Conservation (phyloP, 2,329 filamentous ascomycete genomes). For the Aspergillus sp. region DNA sequence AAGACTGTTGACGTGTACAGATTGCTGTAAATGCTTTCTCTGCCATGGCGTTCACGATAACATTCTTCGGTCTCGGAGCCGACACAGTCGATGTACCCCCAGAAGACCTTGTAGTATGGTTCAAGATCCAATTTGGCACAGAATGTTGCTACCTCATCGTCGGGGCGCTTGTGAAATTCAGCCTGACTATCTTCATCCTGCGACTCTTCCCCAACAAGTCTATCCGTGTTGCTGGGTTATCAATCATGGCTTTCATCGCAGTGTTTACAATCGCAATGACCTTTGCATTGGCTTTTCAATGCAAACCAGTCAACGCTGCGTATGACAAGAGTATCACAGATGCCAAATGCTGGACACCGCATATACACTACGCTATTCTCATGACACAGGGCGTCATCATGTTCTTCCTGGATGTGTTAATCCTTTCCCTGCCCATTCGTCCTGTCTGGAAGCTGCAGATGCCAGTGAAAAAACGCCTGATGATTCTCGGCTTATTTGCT, state of each 20-base stretch:
- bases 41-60: slow-evolving; percentile 10
- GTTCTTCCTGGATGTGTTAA: slow-evolving; percentile 19
- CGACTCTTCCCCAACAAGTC: slow-evolving; percentile 16
- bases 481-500: slow-evolving; percentile 5
- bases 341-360: background rate
- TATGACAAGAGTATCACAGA: background rate
- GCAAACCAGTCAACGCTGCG: too few relatives aligned
- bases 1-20: background rate
- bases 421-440: slow-evolving; percentile 20
- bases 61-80: slow-evolving; percentile 17
- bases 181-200: slow-evolving; percentile 19
- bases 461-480: slow-evolving; percentile 10
- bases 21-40: slow-evolving; percentile 1
- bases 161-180: slow-evolving; percentile 14
- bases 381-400: slow-evolving; percentile 20
- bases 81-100: background rate
- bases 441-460: slow-evolving; percentile 23
- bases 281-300: slow-evolving; percentile 14
- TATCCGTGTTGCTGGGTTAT: slow-evolving; percentile 6
- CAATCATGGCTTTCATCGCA: slow-evolving; percentile 14
- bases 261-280: slow-evolving; percentile 17
- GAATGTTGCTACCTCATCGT: background rate
- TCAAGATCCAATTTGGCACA: background rate
- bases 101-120: background rate
- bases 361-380: slow-evolving; percentile 11